A percentile compares a stretch with the other conserved stretches of the same genome.
Evolutionary conservation across 805 yeast species (phyloP).

Genomic region (Ogataea allantospora): DNA sequence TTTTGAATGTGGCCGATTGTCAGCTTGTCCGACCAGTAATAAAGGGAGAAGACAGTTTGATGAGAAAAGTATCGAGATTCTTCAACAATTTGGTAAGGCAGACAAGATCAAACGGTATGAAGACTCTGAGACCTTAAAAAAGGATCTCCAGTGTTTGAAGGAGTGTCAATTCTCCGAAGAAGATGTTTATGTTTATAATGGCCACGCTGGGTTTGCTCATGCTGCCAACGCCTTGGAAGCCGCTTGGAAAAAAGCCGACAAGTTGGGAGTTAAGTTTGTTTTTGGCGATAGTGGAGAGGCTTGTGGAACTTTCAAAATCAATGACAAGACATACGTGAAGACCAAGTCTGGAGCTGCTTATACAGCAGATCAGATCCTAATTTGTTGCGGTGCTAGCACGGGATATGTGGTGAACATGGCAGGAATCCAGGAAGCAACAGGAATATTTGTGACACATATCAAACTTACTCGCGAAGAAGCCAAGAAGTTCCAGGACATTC

Average conservation of each 20-base stretch:
- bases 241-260: constrained; percentile 30
- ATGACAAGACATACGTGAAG: constrained; percentile 19
- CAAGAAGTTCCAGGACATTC: constrained; percentile 35
- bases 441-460: constrained; percentile 40
- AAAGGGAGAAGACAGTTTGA: constrained; percentile 40
- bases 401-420: constrained; percentile 35
- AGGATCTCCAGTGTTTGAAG: constrained; percentile 19
- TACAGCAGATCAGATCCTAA: constrained; percentile 36
- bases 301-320: constrained; percentile 10
- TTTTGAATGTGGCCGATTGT: constrained; percentile 42
- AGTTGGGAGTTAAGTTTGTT: constrained; percentile 35
- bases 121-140: constrained; percentile 32
- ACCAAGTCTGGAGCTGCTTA: constrained; percentile 30
- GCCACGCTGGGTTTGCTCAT: constrained; percentile 43
- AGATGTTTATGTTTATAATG: constrained; percentile 31
- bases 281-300: constrained; percentile 36
- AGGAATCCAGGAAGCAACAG: constrained; percentile 38
- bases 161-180: constrained; percentile 12
- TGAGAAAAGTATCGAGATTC: constrained; percentile 34
- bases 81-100: constrained; percentile 31
- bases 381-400: constrained; percentile 42
- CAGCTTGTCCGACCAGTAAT: constrained; percentile 34
- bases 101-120: constrained; percentile 28
- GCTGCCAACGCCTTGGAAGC: constrained; percentile 39
- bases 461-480: constrained; percentile 37